phyloP scores from a whole-genome alignment of 2,329 filamentous ascomycete genomes.

The Periconia macrospinosa region DNA sequence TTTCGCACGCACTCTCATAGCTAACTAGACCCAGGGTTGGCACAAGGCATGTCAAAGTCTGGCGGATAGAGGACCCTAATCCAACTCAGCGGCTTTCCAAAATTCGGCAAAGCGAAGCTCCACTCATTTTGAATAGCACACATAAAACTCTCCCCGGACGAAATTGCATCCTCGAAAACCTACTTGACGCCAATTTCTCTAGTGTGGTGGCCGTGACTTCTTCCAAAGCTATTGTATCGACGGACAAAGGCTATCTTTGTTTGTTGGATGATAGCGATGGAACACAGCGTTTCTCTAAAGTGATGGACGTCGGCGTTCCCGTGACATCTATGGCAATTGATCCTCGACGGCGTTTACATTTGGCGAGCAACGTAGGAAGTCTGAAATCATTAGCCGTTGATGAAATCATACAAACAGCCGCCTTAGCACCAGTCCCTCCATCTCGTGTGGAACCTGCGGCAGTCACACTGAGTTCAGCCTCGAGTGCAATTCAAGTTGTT shows the following conservation, averaged over 20 bases:
- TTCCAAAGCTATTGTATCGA: conserved; percentile 77
- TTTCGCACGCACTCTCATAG: too few relatives aligned
- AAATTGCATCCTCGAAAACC: conserved; percentile 79
- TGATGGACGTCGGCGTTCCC: conserved; percentile 67
- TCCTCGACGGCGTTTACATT: conserved; percentile 60
- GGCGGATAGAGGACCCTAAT: conserved; percentile 74
- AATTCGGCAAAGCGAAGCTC: conserved; percentile 36
- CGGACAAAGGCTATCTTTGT: conserved; percentile 88
- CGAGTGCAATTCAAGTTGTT: conserved; percentile 41
- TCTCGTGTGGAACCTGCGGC: conserved; percentile 36
- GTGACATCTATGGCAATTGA: conserved; percentile 69
- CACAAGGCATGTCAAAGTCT: conserved; percentile 89
- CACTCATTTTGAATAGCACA: conserved; percentile 48
- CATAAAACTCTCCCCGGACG: conserved; percentile 76
- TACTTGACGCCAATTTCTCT: conserved; percentile 84
- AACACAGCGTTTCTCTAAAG: conserved; percentile 69
- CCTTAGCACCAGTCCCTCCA: conserved; percentile 40
- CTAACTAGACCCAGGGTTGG: conserved; percentile 56
- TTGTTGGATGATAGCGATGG: conserved; percentile 76
- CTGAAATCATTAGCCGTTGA: conserved; percentile 49
- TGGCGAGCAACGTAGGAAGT: conserved; percentile 69
- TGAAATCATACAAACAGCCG: conserved; percentile 34
- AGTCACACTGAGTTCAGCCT: conserved; percentile 26
- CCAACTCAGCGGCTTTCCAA: conserved; percentile 57
- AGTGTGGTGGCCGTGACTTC: conserved; percentile 73